These are phyloP conservation scores for Thozetella sp. DNA, from an alignment of 495 filamentous ascomycete species.

Conservation along the genomic window DNA sequence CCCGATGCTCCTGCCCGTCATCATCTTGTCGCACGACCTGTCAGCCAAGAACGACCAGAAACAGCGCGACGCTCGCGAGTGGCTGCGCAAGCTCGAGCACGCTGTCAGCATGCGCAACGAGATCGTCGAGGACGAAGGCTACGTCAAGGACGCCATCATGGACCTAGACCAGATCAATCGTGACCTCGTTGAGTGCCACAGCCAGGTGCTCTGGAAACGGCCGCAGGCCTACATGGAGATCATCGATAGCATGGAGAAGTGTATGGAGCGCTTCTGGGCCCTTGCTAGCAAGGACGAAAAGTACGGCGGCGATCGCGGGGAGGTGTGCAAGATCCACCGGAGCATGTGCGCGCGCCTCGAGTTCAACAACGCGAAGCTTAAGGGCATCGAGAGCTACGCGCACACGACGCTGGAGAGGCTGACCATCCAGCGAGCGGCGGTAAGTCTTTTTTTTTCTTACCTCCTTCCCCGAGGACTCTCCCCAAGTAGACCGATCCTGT, in stretches of 20 bases:
- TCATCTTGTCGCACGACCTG: constrained; percentile 54
- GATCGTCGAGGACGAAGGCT: constrained; percentile 50
- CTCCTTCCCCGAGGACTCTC: background rate
- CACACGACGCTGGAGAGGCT: constrained; percentile 54
- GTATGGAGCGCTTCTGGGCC: constrained; percentile 42
- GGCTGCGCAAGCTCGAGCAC: constrained; percentile 56
- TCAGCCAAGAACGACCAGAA: constrained; percentile 48
- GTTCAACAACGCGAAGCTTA: constrained; percentile 56
- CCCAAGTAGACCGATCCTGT: background rate
- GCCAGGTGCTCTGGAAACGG: constrained; percentile 58
- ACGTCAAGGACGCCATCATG: constrained; percentile 45
- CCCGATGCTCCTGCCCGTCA: constrained; percentile 54
- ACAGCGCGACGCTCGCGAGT: constrained; percentile 57
- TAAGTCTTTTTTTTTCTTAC: constrained; percentile 23
- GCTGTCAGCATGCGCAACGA: constrained; percentile 58
- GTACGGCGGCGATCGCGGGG: constrained; percentile 19
- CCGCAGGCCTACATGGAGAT: constrained; percentile 59
- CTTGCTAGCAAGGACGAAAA: constrained; percentile 8
- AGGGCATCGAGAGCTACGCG: constrained; percentile 58
- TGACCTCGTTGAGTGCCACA: constrained; percentile 59
- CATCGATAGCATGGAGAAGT: constrained; percentile 36
- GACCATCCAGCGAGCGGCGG: constrained; percentile 54
- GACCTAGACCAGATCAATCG: constrained; percentile 57
- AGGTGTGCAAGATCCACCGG: constrained; percentile 37
- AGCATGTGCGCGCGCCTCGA: constrained; percentile 48